These are phyloP conservation scores for Hypoxylon rubiginosum DNA, from an alignment of 2,329 filamentous ascomycete genomes.

Conservation along the genomic window DNA sequence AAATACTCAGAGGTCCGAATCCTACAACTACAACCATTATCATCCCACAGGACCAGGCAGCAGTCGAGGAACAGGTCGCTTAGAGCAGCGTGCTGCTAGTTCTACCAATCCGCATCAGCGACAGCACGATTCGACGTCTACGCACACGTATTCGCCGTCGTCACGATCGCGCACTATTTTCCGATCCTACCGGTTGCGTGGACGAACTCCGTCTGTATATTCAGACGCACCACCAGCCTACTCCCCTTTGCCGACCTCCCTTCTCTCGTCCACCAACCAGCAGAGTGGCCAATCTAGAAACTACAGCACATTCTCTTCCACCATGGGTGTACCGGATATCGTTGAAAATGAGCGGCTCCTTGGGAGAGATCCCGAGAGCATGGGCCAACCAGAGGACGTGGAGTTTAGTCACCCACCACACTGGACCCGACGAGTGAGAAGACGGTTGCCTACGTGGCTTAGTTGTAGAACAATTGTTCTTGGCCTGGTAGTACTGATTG, in stretches of 20 bases:
- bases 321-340: slow-evolving; percentile 58
- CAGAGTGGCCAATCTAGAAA: slow-evolving; percentile 44
- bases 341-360: slow-evolving; percentile 61
- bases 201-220: slow-evolving; percentile 50
- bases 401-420: slow-evolving; percentile 40
- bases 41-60: slow-evolving; percentile 32
- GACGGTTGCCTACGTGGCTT: slow-evolving; percentile 48
- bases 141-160: slow-evolving; percentile 45
- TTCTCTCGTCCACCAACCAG: slow-evolving; percentile 34
- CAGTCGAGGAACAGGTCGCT: slow-evolving; percentile 30
- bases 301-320: slow-evolving; percentile 61
- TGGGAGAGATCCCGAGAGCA: slow-evolving; percentile 60
- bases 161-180: slow-evolving; percentile 45
- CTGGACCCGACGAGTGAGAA: slow-evolving; percentile 47
- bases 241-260: slow-evolving; percentile 56
- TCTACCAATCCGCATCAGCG: slow-evolving; percentile 29
- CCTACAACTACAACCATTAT: slow-evolving; percentile 18
- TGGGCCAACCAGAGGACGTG: slow-evolving; percentile 54
- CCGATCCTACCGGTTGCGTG: slow-evolving; percentile 36
- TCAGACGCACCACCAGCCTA: slow-evolving; percentile 65
- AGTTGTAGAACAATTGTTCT: slow-evolving; percentile 49
- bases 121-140: slow-evolving; percentile 25
- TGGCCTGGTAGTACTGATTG: slow-evolving; percentile 49
- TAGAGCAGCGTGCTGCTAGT: slow-evolving; percentile 33
- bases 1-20: slow-evolving; percentile 43